Evolutionary conservation across 768 basidiomycete species (phyloP).

Genomic region (Floccularia luteovirens): DNA sequence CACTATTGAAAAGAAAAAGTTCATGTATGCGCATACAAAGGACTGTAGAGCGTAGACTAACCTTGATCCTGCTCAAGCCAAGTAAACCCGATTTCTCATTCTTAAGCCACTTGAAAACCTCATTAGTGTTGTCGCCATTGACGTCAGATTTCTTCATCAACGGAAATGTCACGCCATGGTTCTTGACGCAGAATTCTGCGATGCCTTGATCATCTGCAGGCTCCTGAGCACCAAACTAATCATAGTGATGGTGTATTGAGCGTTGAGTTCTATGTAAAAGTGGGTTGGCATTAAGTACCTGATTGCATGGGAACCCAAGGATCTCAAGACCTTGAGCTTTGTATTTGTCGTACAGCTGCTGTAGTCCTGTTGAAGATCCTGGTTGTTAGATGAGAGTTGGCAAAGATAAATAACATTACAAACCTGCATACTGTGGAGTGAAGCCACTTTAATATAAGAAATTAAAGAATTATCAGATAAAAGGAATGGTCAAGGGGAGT

Average conservation of each 20-base stretch:
- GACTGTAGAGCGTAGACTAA: too few species aligned
- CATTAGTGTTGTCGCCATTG: conserved; percentile 79
- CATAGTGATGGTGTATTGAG: not conserved
- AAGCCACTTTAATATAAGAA: conserved; percentile 56
- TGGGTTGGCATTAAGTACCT: conserved; percentile 44
- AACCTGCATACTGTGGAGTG: conserved; percentile 73
- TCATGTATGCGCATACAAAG: too few species aligned
- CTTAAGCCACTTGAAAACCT: conserved; percentile 85
- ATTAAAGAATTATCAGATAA: not conserved
- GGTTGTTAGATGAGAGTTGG: conserved; percentile 4
- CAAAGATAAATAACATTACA: conserved; percentile 1
- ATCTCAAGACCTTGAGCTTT: conserved; percentile 69
- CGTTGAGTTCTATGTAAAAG: not conserved
- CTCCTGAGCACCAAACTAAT: conserved; percentile 79
- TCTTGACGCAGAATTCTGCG: conserved; percentile 64
- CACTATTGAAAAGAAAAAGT: too few species aligned
- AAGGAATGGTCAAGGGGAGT: not conserved
- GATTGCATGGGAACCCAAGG: conserved; percentile 90
- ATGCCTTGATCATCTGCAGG: conserved; percentile 77
- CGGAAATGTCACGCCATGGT: conserved; percentile 88
- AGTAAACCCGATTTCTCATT: conserved; percentile 65
- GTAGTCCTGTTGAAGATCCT: conserved; percentile 64
- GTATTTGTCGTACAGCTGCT: conserved; percentile 76
- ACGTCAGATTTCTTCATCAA: conserved; percentile 92
- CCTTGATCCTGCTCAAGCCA: conserved; percentile 72